Percentiles rank a stretch among this genome's conserved stretches.
Evolutionary conservation across 106 monocot species (phyloP).

Genomic region (Platanthera zijinensis): DNA sequence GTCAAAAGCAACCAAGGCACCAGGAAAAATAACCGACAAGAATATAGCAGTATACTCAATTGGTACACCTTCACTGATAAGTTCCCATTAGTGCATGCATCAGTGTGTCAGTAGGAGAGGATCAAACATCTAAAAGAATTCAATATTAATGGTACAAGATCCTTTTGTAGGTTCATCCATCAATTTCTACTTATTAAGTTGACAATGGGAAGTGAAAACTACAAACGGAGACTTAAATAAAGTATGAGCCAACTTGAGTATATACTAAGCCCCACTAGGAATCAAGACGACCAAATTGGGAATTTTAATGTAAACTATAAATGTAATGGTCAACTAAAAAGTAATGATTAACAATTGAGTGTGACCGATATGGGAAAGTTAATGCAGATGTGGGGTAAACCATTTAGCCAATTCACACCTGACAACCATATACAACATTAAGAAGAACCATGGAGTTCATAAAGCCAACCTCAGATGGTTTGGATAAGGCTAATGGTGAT

Average conservation of each 20-base stretch:
- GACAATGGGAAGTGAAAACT: neutral
- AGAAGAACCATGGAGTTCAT: no score
- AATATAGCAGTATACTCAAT: constrained; percentile 84
- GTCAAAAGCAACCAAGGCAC: constrained; percentile 90
- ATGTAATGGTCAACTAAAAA: neutral
- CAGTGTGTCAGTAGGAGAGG: constrained; percentile 7
- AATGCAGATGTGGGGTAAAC: no score
- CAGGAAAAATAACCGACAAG: constrained; percentile 77
- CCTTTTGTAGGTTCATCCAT: neutral
- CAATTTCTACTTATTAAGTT: neutral
- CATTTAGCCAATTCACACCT: no score
- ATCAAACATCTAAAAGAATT: constrained; percentile 8
- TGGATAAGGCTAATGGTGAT: no score
- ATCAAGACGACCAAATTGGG: no score
- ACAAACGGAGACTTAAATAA: neutral
- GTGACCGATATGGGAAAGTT: no score
- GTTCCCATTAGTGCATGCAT: constrained; percentile 9
- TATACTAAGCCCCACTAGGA: neutral
- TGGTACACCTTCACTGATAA: constrained; percentile 65
- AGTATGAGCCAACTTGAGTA: neutral
- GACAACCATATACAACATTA: no score
- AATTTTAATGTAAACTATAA: no score
- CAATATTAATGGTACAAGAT: neutral
- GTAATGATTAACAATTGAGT: neutral
- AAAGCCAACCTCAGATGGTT: no score